These are phyloP conservation scores for Podila epigama DNA, from an alignment of 192 early-diverging fungal species.

Conservation along the genomic window DNA sequence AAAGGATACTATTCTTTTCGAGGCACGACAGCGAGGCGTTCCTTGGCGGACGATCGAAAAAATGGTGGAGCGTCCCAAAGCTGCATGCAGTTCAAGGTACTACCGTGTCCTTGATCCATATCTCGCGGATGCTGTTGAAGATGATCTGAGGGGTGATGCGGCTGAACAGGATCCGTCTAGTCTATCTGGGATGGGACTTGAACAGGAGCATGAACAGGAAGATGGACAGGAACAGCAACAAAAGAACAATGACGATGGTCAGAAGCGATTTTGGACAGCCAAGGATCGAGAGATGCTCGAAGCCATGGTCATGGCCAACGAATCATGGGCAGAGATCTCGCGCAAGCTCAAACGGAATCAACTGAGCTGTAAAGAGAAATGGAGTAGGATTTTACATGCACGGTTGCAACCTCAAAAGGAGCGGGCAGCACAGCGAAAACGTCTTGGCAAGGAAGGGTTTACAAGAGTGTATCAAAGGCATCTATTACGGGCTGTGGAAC, in stretches of 20 bases:
- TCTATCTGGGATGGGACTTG: too few species aligned
- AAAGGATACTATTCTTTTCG: slow-evolving; percentile 21
- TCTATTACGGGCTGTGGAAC: slow-evolving; percentile 19
- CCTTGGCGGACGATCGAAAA: slow-evolving; percentile 14
- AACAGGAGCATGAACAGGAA: too few species aligned
- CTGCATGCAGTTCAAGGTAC: slow-evolving; percentile 30
- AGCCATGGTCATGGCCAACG: not conserved
- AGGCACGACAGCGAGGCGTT: slow-evolving; percentile 19
- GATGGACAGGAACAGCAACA: too few species aligned
- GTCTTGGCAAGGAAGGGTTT: slow-evolving; percentile 31
- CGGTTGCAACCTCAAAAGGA: slow-evolving; percentile 1
- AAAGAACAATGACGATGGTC: too few species aligned
- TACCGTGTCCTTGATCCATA: slow-evolving; percentile 38
- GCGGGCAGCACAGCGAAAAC: slow-evolving; percentile 6
- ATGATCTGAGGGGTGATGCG: not conserved
- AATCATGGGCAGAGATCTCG: slow-evolving; percentile 21
- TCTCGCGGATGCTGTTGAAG: slow-evolving; percentile 30
- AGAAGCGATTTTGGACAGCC: too few species aligned
- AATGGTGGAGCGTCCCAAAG: slow-evolving; percentile 2
- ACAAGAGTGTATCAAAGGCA: slow-evolving; percentile 8
- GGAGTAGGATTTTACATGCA: slow-evolving; percentile 16
- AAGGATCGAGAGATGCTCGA: slow-evolving; percentile 28
- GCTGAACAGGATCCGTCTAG: not conserved
- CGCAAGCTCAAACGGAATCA: slow-evolving; percentile 26
- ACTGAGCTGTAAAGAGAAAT: slow-evolving; percentile 40